These are phyloP conservation scores for Alternaria tenuissima DNA, from an alignment of 2,329 filamentous ascomycete genomes.

Conservation along the genomic window DNA sequence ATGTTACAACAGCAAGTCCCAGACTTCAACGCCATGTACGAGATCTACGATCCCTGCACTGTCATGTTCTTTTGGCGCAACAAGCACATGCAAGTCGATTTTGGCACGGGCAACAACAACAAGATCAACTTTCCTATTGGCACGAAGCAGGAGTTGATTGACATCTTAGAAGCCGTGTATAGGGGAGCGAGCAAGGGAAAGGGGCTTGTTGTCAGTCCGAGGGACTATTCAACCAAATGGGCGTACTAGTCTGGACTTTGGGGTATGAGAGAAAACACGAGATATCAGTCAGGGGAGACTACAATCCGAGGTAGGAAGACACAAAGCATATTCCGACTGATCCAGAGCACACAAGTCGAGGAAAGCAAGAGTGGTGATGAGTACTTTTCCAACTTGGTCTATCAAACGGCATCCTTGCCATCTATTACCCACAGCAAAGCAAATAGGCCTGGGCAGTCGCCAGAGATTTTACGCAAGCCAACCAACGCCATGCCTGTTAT, in stretches of 20 bases:
- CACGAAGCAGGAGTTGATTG: slow-evolving; percentile 95
- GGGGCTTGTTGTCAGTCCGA: slow-evolving; percentile 92
- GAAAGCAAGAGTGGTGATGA: neutral
- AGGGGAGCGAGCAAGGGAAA: slow-evolving; percentile 93
- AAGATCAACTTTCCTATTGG: slow-evolving; percentile 93
- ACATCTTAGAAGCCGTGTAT: slow-evolving; percentile 97
- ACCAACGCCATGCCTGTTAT: slow-evolving; percentile 21
- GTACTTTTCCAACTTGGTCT: neutral
- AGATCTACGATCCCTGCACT: slow-evolving; percentile 85
- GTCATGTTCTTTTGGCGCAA: slow-evolving; percentile 91
- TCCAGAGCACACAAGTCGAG: neutral
- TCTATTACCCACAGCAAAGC: neutral
- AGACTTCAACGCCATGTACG: slow-evolving; percentile 94
- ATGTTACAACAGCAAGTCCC: slow-evolving; percentile 58
- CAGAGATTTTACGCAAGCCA: neutral
- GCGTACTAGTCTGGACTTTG: slow-evolving; percentile 43
- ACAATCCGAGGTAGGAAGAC: neutral
- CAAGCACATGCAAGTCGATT: slow-evolving; percentile 37
- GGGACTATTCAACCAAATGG: slow-evolving; percentile 76
- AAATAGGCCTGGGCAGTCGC: neutral
- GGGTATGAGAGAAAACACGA: neutral
- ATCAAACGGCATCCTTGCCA: neutral
- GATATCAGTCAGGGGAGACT: neutral
- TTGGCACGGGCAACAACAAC: slow-evolving; percentile 91
- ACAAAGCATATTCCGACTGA: neutral